A percentile compares a stretch with the other conserved stretches of the same genome.
phyloP scores from a whole-genome alignment of 106 monocot genomes.

The Acanthochlamys bracteata region DNA sequence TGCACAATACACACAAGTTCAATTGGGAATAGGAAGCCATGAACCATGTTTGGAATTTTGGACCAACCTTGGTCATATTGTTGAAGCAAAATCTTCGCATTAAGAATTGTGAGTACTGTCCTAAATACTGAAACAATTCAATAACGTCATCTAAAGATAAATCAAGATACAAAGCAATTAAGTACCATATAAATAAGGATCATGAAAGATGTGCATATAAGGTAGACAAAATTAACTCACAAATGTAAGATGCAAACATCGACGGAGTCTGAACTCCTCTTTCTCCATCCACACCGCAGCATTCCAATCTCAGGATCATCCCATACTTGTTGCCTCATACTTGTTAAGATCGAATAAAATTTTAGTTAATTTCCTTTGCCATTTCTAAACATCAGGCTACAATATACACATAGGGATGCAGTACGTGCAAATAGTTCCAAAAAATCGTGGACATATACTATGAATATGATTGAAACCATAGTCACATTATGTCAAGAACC shows the following conservation, averaged over 20 bases:
- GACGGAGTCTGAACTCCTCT: slow-evolving; percentile 1
- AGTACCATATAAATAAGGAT: no score
- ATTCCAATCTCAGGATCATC: not conserved
- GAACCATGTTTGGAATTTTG: no score
- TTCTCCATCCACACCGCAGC: slow-evolving; percentile 1
- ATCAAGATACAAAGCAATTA: no score
- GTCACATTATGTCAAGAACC: not conserved
- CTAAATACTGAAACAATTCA: no score
- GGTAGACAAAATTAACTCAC: slow-evolving; percentile 1
- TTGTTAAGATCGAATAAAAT: not conserved
- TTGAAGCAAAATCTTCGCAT: no score
- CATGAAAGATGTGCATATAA: not conserved
- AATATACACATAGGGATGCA: not conserved
- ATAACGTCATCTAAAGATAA: no score
- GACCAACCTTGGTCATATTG: no score
- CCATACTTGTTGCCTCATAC: no score
- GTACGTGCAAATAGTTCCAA: not conserved
- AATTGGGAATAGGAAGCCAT: no score
- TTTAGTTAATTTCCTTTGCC: not conserved
- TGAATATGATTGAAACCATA: not conserved
- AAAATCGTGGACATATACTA: not conserved
- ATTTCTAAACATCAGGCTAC: not conserved
- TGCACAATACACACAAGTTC: no score
- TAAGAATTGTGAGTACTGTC: no score
- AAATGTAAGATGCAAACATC: slow-evolving; percentile 1